Evolutionary conservation across 768 basidiomycete species (phyloP), one percentile per base, ranked within the genome.

Genomic region (Hericium erinaceus): DNA sequence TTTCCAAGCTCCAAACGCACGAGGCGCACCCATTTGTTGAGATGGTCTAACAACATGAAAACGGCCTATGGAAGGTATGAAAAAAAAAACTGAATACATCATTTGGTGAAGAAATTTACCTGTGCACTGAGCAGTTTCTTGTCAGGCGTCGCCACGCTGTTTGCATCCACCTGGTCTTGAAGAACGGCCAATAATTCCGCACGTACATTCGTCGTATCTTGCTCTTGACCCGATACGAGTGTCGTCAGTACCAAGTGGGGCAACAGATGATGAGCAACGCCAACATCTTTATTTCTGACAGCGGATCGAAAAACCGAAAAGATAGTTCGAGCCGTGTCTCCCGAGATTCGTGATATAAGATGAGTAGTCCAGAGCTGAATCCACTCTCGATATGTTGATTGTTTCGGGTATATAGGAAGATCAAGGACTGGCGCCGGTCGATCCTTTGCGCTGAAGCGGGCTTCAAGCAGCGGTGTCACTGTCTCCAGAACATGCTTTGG

Each of bases 341-440:
- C 82, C 1, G 82, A 77, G 7, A 80, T 83, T 57, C 75, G 79
- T 11, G 80, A 76, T 56, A 98, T 89, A 39, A 99, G 79, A 68
- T 92, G 79, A 10, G 80, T 75, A 1, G 92, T 85, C 93, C 95
- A 98, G 0, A 80, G 68, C 62, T 95, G 93, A 38, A 98, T 80
- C 97, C 97, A 99, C 69, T 98, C 95, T 44, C 95, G 84, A 70
- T 98, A 99, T 0, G 92, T 95, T 2, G 81, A 68, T 57, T 84
- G 79, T 4, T 72, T 72, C 0, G 81, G 78, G 71, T 98, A 99
- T 57, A 98, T 84, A 2, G 95, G 95, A 61, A 85, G 81, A 52
- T 75, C 73, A 2, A 70, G 65, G 2, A 69, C 64, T 8, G 59
- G 59, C 3, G 64, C 56, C 2, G 65, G 59, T 3, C 68, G 61